Base-by-base conservation (phyloP, 129 eudicot species). In the Deinandra increscens region DNA sequence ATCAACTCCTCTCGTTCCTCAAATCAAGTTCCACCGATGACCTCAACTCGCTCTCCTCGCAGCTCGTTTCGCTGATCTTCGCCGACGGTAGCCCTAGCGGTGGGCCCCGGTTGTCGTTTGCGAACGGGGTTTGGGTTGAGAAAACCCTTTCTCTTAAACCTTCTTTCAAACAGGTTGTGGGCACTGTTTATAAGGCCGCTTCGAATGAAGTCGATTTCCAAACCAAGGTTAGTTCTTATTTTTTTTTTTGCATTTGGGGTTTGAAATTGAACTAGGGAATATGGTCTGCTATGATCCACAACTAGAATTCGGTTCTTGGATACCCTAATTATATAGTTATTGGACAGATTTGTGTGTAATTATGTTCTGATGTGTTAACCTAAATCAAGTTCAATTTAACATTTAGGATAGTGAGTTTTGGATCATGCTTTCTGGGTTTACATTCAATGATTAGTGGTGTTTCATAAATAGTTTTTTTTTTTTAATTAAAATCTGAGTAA, bases 101-200 rank as follows among this genome's bases (percentile, higher is more conserved):
- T 49, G 96, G 96, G 20, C 97, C 96, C 18, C 66, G 80, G 7
- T 46, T 88, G 79, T 68, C 81, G 8, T 84, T 85, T 44, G 91
- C 82, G 9, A 88, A 84, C 43, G 88, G 91, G 3, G 77, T 91
- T 19, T 91, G 97, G 97, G 77, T 86, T 48, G 96, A 88, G 9
- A 73, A 71, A 55, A 77, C 80, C 1, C 76, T 91, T 36, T 13
- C 71, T 17, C 72, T 91, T 15, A 91, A 91, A 69, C 76, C 82
- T 10, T 34, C 73, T 46, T 88, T 91, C 66, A 80, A 74, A 60
- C 77, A 84, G 22, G 68, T 85, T 19, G 82, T 91, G 11, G 86
- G 82, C 14, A 64, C 66, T 26, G 77, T 75, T 29, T 86, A 85
- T 31, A 79, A 84, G 75, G 96, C 96, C 6, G 80, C 82, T 76